A percentile compares a stretch with the other conserved stretches of the same genome.
Conservation (phyloP, 2,329 filamentous ascomycete species). For the Monosporascus ibericus region DNA sequence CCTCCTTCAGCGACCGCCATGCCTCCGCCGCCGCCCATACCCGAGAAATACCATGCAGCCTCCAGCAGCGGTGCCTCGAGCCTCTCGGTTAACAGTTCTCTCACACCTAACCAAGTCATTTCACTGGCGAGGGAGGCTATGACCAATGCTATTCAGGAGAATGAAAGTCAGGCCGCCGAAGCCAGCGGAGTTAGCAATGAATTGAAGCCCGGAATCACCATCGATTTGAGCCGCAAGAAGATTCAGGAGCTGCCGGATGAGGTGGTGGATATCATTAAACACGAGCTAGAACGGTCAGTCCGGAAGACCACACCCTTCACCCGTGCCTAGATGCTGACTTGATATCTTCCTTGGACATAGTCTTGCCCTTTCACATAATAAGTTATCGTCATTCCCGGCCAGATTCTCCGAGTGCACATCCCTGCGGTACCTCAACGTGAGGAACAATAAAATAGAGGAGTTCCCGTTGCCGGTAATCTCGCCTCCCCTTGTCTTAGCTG, state of each 20-base stretch:
- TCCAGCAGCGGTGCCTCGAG: conserved; percentile 31
- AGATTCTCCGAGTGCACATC: conserved; percentile 72
- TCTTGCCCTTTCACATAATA: conserved; percentile 76
- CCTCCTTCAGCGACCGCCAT: conserved; percentile 26
- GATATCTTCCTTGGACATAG: conserved; percentile 33
- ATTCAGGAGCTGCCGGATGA: conserved; percentile 68
- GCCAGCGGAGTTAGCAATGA: conserved; percentile 53
- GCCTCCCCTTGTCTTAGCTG: conserved; percentile 10
- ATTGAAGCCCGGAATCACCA: conserved; percentile 65
- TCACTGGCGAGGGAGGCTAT: conserved; percentile 61
- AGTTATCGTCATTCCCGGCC: conserved; percentile 60
- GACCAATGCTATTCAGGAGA: conserved; percentile 59
- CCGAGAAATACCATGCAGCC: conserved; percentile 36
- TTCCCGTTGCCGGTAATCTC: conserved; percentile 50
- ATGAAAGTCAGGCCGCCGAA: conserved; percentile 56
- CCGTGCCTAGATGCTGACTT: conserved; percentile 11
- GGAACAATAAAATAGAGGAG: conserved; percentile 66
- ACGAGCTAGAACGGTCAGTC: conserved; percentile 64
- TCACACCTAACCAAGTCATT: conserved; percentile 59
- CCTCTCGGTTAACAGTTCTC: conserved; percentile 43
- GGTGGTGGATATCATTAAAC: conserved; percentile 68
- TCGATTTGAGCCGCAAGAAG: conserved; percentile 70
- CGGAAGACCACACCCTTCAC: background rate
- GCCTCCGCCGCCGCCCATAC: conserved; percentile 39
- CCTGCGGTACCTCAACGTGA: conserved; percentile 72